Evolutionary conservation across 2,329 filamentous ascomycete species (phyloP).

Genomic region (Leptosphaerulina australis): DNA sequence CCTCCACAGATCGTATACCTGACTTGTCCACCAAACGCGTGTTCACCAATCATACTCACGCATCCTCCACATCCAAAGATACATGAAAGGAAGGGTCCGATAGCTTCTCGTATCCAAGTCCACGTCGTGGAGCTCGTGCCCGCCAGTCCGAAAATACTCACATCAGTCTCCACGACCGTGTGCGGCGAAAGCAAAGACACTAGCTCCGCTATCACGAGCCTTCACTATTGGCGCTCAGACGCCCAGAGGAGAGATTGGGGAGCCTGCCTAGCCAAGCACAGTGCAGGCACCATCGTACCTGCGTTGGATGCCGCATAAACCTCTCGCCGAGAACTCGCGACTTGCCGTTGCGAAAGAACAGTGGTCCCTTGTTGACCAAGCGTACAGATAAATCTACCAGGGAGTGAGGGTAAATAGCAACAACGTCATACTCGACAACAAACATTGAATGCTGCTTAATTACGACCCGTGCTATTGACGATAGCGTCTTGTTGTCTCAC

Average conservation of each 20-base stretch:
- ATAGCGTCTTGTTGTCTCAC: conserved; percentile 4
- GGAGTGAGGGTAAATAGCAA: neutral
- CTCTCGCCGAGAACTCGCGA: neutral
- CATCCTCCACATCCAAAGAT: neutral
- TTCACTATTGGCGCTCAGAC: conserved; percentile 3
- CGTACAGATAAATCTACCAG: neutral
- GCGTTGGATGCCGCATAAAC: neutral
- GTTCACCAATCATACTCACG: neutral
- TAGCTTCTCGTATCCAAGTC: neutral
- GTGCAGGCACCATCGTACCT: neutral
- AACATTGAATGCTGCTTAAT: neutral
- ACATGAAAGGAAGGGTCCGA: conserved; percentile 6
- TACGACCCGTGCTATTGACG: neutral
- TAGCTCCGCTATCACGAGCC: conserved; percentile 10
- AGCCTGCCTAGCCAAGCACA: neutral
- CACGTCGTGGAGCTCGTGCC: neutral
- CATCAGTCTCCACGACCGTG: neutral
- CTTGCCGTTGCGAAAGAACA: neutral
- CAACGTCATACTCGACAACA: neutral
- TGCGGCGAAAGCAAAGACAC: neutral
- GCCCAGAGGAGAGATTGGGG: neutral
- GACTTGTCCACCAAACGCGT: neutral
- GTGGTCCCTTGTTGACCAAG: neutral
- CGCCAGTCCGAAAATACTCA: conserved; percentile 3
- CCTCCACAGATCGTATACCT: conserved; percentile 2